Evolutionary conservation across 225 moss, liverwort and hornwort species (phyloP).

Genomic region (Ulota crispa): DNA sequence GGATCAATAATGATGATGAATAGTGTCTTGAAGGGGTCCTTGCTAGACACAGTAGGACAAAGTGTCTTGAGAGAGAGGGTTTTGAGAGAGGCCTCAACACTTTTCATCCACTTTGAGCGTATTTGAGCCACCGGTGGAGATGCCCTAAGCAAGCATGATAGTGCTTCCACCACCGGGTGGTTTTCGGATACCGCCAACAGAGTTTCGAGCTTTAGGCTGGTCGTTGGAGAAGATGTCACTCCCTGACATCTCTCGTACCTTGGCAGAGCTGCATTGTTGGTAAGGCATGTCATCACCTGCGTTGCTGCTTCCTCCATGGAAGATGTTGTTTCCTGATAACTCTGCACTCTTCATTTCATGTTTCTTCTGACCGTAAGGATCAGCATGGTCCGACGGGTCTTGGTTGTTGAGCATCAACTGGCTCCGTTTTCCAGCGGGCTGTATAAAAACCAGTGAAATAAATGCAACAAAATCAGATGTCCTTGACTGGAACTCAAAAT

Average conservation of each 20-base stretch:
- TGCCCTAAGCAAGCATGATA: slow-evolving; percentile 68
- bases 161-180: slow-evolving; percentile 94
- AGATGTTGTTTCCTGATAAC: slow-evolving; percentile 75
- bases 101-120: neutral
- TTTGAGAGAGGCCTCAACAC: too few relatives aligned
- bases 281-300: slow-evolving; percentile 40
- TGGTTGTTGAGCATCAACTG: slow-evolving; percentile 63
- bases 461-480: neutral
- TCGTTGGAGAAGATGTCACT: slow-evolving; percentile 91
- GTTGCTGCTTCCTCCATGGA: slow-evolving; percentile 52
- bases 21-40: too few relatives aligned
- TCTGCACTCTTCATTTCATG: slow-evolving; percentile 83
- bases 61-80: too few relatives aligned
- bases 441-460: slow-evolving; percentile 10
- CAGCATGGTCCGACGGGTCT: slow-evolving; percentile 29
- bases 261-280: slow-evolving; percentile 70
- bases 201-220: slow-evolving; percentile 71
- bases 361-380: slow-evolving; percentile 49
- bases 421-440: slow-evolving; percentile 88
- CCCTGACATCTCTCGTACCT: slow-evolving; percentile 90
- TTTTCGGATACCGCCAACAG: slow-evolving; percentile 87
- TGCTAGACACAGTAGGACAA: too few relatives aligned
- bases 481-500: neutral
- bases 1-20: too few relatives aligned
- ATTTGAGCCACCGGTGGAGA: neutral